phyloP scores from a whole-genome alignment of 306 rosid genomes.

The Gastrolobium bilobum region DNA sequence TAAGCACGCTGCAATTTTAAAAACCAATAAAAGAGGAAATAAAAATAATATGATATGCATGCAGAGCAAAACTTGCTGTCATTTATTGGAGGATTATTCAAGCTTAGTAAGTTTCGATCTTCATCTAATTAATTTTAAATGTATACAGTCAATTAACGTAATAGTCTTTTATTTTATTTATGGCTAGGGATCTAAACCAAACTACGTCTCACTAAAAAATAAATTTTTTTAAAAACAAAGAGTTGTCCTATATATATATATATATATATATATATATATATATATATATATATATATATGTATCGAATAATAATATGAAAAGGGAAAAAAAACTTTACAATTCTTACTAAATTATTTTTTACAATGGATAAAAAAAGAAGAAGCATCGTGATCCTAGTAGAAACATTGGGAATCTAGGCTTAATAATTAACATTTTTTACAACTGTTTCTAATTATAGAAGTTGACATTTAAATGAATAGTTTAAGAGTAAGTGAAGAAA shows the following conservation, averaged over 20 bases:
- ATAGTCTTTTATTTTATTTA: not conserved
- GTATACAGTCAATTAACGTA: not conserved
- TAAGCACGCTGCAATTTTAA: not conserved
- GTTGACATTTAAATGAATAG: not conserved
- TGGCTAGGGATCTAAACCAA: not conserved
- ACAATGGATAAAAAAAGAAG: not conserved
- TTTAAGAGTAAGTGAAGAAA: not conserved
- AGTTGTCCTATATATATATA: not conserved
- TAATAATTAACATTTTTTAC: not conserved
- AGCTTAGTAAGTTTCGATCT: slow-evolving; percentile 4
- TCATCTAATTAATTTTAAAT: not conserved
- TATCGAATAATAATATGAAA: not conserved
- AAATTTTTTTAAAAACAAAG: not conserved
- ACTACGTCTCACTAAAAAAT: not conserved
- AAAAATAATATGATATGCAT: not conserved
- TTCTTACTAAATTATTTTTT: not conserved
- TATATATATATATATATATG: too few relatives aligned
- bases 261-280: not conserved
- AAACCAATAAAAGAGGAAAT: not conserved
- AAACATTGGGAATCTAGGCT: slow-evolving; percentile 27
- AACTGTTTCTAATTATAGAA: not conserved
- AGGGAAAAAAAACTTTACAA: not conserved
- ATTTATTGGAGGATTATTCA: not conserved
- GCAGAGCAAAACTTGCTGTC: not conserved
- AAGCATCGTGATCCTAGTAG: not conserved